These are phyloP conservation scores for Aspergillus taichungensis DNA, from an alignment of 495 filamentous ascomycete species.

Conservation along the genomic window DNA sequence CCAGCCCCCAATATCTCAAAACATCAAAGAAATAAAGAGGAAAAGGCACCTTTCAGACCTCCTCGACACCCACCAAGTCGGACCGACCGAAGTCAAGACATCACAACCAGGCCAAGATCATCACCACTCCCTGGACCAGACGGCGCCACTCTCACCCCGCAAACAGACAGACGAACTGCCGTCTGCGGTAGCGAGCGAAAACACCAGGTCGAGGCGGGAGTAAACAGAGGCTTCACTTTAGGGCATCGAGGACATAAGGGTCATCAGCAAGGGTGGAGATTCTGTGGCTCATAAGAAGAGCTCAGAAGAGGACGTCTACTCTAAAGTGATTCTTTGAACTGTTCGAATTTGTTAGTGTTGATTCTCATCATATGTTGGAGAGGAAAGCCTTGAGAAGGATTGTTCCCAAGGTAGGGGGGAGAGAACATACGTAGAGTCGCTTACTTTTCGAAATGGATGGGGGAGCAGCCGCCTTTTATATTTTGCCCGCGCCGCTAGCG, in stretches of 20 bases:
- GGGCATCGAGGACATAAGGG: constrained; percentile 55
- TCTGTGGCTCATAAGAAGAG: constrained; percentile 72
- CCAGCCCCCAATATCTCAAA: constrained; percentile 9
- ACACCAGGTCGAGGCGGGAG: constrained; percentile 45
- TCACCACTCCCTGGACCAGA: constrained; percentile 56
- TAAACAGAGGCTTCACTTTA: constrained; percentile 59
- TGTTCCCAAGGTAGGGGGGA: constrained; percentile 25
- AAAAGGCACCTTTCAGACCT: constrained; percentile 55
- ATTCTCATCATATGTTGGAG: neutral
- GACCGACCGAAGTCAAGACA: constrained; percentile 55
- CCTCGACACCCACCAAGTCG: constrained; percentile 58
- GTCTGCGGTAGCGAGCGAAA: constrained; percentile 19
- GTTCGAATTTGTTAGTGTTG: constrained; percentile 16
- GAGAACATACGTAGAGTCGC: constrained; percentile 57
- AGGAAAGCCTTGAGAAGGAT: neutral
- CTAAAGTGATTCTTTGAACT: constrained; percentile 88
- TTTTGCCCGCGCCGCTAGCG: neutral
- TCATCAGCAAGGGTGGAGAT: constrained; percentile 71
- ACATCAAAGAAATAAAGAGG: constrained; percentile 22
- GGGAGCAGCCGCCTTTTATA: constrained; percentile 18
- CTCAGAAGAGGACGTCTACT: constrained; percentile 74
- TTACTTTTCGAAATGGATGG: constrained; percentile 30
- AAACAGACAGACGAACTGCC: constrained; percentile 11
- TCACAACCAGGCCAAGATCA: constrained; percentile 59
- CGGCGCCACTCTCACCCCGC: constrained; percentile 16